phyloP scores from a whole-genome alignment of 2,329 filamentous ascomycete genomes.

The Calonectria pseudoreteaudii region DNA sequence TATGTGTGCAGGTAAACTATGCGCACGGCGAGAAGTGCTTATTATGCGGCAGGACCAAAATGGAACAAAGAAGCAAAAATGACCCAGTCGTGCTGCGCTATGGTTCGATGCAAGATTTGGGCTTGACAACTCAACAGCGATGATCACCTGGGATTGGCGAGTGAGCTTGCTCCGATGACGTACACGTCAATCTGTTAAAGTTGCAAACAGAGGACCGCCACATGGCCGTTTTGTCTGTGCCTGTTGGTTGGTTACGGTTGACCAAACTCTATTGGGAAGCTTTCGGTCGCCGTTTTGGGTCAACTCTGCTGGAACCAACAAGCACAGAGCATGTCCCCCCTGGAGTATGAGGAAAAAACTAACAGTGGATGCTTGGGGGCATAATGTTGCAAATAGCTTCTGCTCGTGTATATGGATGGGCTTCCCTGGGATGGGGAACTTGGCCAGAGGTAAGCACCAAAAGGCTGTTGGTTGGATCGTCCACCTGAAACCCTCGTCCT shows the following conservation, averaged over 20 bases:
- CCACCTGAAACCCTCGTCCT: constrained; percentile 8
- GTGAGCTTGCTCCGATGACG: neutral
- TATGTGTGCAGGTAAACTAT: neutral
- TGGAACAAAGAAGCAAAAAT: neutral
- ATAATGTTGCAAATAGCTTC: neutral
- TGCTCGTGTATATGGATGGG: neutral
- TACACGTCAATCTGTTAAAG: constrained; percentile 1
- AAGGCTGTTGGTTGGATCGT: neutral
- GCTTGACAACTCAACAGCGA: constrained; percentile 1
- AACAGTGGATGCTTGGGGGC: neutral
- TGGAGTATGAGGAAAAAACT: neutral
- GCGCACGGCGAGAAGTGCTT: neutral
- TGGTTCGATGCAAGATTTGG: constrained; percentile 8
- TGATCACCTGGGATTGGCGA: neutral
- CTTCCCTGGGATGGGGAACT: neutral
- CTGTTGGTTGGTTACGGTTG: constrained; percentile 8
- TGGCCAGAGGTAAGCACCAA: neutral
- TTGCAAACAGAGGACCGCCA: constrained; percentile 5
- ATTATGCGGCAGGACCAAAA: neutral
- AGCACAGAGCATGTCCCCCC: neutral
- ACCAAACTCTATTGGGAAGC: constrained; percentile 1
- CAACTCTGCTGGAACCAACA: neutral
- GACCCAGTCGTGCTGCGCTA: neutral
- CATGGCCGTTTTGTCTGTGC: constrained; percentile 6
- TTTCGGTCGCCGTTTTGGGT: constrained; percentile 8